phyloP scores from a whole-genome alignment of 345 rosid genomes.

The Cardamine resedifolia region DNA sequence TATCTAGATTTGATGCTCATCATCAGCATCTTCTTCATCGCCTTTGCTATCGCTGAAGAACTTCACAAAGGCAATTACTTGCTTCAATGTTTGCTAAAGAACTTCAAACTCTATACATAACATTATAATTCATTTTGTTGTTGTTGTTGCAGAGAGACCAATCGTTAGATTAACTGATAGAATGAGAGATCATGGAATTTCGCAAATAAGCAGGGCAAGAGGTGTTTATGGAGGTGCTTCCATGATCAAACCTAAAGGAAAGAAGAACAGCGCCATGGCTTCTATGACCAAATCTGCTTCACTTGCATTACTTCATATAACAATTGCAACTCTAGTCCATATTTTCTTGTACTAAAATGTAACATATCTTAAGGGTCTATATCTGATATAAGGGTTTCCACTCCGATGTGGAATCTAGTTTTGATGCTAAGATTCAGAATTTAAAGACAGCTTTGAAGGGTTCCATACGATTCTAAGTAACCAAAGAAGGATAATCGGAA shows the following conservation, averaged over 20 bases:
- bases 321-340: slow-evolving; percentile 2
- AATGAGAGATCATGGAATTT: slow-evolving; percentile 15
- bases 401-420: not conserved
- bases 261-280: slow-evolving; percentile 24
- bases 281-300: slow-evolving; percentile 22
- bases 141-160: slow-evolving; percentile 17
- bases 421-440: not conserved
- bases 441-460: not conserved
- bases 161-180: not conserved
- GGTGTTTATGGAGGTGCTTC: slow-evolving; percentile 26
- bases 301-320: slow-evolving; percentile 1
- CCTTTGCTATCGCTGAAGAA: slow-evolving; percentile 16
- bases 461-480: not conserved
- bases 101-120: not conserved
- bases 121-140: not conserved
- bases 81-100: not conserved
- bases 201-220: slow-evolving; percentile 22
- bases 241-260: slow-evolving; percentile 18
- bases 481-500: not conserved
- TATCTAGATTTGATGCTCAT: slow-evolving; percentile 7
- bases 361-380: not conserved
- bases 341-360: slow-evolving; percentile 21
- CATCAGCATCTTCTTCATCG: slow-evolving; percentile 12
- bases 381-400: not conserved
- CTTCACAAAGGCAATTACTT: slow-evolving; percentile 21